phyloP scores from a whole-genome alignment of 2,329 filamentous ascomycete species.

The Cephalotrichum gorgonifer region DNA sequence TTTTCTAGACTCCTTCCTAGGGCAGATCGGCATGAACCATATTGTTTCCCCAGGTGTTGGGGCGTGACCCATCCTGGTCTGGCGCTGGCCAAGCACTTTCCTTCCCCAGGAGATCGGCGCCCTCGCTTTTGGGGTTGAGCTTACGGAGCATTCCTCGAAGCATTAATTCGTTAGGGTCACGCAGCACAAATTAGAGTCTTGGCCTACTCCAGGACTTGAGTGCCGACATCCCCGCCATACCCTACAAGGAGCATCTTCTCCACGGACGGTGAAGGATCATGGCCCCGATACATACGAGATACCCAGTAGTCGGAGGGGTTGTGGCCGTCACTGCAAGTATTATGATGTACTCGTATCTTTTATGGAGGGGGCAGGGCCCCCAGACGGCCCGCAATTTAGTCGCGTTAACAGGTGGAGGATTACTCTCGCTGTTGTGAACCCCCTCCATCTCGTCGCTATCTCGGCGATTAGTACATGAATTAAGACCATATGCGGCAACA shows the following conservation, averaged over 20 bases:
- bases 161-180: background rate
- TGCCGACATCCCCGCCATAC: background rate
- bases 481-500: slow-evolving; percentile 5
- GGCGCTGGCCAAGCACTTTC: background rate
- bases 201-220: background rate
- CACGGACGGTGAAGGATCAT: background rate
- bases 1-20: background rate
- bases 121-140: background rate
- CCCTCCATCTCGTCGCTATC: slow-evolving; percentile 12
- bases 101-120: background rate
- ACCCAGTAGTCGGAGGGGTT: too few species aligned
- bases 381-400: background rate
- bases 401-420: background rate
- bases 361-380: background rate
- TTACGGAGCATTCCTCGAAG: background rate
- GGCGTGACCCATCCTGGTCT: background rate
- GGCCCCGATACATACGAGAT: background rate
- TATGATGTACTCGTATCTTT: background rate
- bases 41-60: background rate
- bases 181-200: background rate
- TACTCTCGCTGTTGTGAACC: slow-evolving; percentile 2
- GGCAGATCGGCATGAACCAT: background rate
- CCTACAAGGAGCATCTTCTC: background rate
- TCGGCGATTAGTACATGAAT: slow-evolving; percentile 11
- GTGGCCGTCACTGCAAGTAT: too few species aligned